Base-by-base conservation (phyloP, 2,329 filamentous ascomycete species). In the Nemania sp. region DNA sequence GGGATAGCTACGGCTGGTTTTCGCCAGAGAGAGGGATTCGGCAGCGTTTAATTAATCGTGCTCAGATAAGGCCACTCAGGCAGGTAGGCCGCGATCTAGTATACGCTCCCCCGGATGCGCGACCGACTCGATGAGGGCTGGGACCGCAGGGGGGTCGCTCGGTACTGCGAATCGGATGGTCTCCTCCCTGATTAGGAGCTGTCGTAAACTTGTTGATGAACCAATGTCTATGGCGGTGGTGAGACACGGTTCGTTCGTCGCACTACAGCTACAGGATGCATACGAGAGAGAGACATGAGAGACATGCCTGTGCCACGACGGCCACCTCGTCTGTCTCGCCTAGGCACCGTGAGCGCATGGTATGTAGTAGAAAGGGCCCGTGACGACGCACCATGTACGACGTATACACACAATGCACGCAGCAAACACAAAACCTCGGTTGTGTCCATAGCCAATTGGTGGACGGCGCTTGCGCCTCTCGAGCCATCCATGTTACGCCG, bases 391-490 rank as follows among this genome's bases (percentile, higher is more conserved):
- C 48, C 40, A 50, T 20, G 57, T 59, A 54, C 58, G 35, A 64
- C 60, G 69, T 70, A 21, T 21, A 34, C 64, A 45, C 37, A 47
- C 13, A 20, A 49, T 54, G 65, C 60, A 68, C 55, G 50, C 47
- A 65, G 66, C 68, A 65, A 69, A 63, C 67, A 67, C 63, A 63
- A 59, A 47, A 55, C 62, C 57, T 72, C 69, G 70, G 69, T 64
- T 71, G 69, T 65, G 59, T 65, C 68, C 66, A 65, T 57, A 65
- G 62, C 65, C 70, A 72, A 72, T 72, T 71, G 69, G 70, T 68
- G 59, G 58, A 59, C 5, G 1, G 43, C 48, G 59, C 54, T 46
- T 62, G 55, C 63, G 25, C 43, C 40, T 56, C 17, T 45, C 10
- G 48, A 54, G 37, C 57, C 57, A 48, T 43, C 42, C 55, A 66